Base-by-base conservation (phyloP, 1,139 yeast genomes). In the Yamadazyma buinensis region DNA sequence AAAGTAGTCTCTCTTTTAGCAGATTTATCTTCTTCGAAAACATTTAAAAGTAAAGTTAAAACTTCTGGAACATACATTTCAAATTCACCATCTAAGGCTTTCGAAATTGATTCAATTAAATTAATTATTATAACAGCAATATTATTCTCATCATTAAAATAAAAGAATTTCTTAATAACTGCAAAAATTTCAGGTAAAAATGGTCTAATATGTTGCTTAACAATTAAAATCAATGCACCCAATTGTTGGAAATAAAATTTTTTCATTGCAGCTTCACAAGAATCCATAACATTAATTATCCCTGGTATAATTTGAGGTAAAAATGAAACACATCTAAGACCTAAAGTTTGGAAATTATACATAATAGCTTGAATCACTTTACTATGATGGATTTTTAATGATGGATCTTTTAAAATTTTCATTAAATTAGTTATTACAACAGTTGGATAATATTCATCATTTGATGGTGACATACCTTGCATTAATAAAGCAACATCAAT, bases 391-490 rank as follows among this genome's bases (percentile, higher is more conserved):
- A 86, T 69, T 12, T 85, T 80, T 39, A 92, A 67, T 0, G 97
- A 86, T 1, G 85, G 79, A 55, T 94, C 98, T 44, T 83, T 82
- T 33, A 92, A 61, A 18, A 92, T 81, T 40, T 81, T 84, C 80
- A 90, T 76, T 42, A 94, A 64, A 13, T 88, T 85, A 24, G 80
- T 81, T 28, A 92, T 85, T 1, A 94, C 97, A 15, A 94, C 97
- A 0, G 97, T 88, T 3, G 97, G 97, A 50, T 87, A 90, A 50
- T 88, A 94, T 48, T 90, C 97, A 39, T 90, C 97, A 39, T 83
- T 79, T 0, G 95, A 82, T 1, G 97, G 97, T 7, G 95, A 84
- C 76, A 86, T 84, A 1, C 97, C 97, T 52, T 84, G 85, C 88
- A 92, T 87, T 35, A 94, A 66, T 28, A 92, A 65, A 3, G 92